Evolutionary conservation across 768 basidiomycete species (phyloP), one percentile per base, ranked within the genome.

Genomic region (Ramaria rubella): DNA sequence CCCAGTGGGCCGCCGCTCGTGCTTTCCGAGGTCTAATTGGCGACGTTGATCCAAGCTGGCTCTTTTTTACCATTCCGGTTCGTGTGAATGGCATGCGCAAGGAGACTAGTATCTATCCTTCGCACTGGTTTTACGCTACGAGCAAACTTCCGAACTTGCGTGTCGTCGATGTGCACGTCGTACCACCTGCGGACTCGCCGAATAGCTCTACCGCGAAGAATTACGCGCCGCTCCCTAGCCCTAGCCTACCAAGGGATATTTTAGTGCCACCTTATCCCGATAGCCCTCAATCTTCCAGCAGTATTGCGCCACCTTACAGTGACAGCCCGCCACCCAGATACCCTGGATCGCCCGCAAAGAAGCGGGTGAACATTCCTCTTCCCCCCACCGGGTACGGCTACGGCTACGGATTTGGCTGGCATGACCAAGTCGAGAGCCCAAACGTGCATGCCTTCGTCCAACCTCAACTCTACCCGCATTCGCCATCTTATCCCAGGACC

Each of bases 391-490:
- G 52, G 1, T 54, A 54, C 29, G 55, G 55, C 8, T 53, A 53
- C 40, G 52, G 52, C 3, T 56, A 56, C 19, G 55, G 55, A 12
- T 56, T 56, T 29, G 55, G 55, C 3, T 56, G 55, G 55, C 44
- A 48, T 17, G 43, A 54, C 33, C 55, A 56, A 34, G 31, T 38
- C n/a, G 26, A 49, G 21, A 45, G 55, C 24, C 52, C 42, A 26
- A 24, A 31, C 3, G 40, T 38, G 5, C 34, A 54, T 6, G 19
- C 38, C 38, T 54, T 42, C 36, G 17, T 40, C 38, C 38, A 54
- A 27, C 52, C 52, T 4, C 24, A 38, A 15, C 1, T 53, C 14
- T 51, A 26, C 17, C 23, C 26, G 17, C 49, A 17, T 33, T 27
- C 49, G 14, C 26, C 26, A 51, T 21, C 26, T 51, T 33, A 29